phyloP scores from a whole-genome alignment of 2,329 filamentous ascomycete species.

The Colletotrichum gloeosporioides region DNA sequence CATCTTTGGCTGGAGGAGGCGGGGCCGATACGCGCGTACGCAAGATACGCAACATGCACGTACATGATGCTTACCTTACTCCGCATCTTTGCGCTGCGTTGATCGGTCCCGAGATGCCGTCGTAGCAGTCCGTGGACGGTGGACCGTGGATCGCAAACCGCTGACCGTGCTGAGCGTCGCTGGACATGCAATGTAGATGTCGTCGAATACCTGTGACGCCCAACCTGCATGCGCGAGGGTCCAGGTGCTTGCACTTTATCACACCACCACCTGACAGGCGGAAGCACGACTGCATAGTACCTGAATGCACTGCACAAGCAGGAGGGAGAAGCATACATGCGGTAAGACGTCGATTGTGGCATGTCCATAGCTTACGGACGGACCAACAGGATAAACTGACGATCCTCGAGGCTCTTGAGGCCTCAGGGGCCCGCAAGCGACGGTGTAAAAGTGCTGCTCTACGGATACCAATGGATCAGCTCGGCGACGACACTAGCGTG shows the following conservation, averaged over 20 bases:
- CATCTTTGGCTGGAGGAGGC: neutral
- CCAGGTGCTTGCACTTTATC: neutral
- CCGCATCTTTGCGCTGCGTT: neutral
- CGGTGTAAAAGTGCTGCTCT: neutral
- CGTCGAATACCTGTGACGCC: no score
- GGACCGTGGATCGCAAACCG: no score
- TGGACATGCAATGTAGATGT: no score
- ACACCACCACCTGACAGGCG: neutral
- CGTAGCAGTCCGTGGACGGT: neutral
- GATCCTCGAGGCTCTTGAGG: neutral
- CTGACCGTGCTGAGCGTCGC: no score
- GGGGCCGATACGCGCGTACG: neutral
- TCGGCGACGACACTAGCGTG: neutral
- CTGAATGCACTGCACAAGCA: neutral
- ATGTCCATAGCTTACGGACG: neutral
- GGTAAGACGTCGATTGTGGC: neutral
- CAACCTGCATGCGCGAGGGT: neutral
- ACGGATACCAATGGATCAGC: neutral
- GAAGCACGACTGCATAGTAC: neutral
- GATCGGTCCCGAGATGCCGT: neutral
- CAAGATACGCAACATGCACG: neutral
- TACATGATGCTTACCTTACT: neutral
- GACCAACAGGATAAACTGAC: neutral
- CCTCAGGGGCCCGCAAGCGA: neutral
- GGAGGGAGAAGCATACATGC: neutral